Evolutionary conservation across 495 filamentous ascomycete genomes (phyloP).

Genomic region (Hypoxylon subgilvum): DNA sequence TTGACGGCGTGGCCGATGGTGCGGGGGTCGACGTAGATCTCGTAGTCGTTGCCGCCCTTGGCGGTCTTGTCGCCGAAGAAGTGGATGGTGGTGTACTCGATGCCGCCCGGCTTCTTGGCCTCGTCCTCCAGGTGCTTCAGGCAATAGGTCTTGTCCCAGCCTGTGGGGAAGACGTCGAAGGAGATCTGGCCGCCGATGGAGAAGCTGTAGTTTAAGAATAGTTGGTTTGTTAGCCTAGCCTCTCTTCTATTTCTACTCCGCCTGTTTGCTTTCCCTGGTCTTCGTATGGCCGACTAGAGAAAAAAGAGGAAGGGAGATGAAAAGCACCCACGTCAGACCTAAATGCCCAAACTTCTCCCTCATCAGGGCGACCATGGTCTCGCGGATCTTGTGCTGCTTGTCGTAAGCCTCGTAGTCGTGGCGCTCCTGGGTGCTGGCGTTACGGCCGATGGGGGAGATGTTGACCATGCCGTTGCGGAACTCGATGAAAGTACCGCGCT

Average conservation of each 20-base stretch:
- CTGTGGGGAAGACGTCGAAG: constrained; percentile 95
- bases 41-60: constrained; percentile 90
- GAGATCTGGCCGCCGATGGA: constrained; percentile 96
- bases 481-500: constrained; percentile 95
- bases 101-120: constrained; percentile 67
- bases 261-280: too few species aligned
- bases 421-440: constrained; percentile 80
- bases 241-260: too few species aligned
- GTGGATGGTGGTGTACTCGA: constrained; percentile 85
- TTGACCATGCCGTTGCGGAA: constrained; percentile 99
- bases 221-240: not conserved
- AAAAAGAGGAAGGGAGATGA: constrained; percentile 1
- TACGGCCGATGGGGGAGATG: constrained; percentile 87
- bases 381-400: constrained; percentile 72
- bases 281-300: not conserved
- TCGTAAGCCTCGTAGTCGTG: constrained; percentile 81
- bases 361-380: constrained; percentile 72
- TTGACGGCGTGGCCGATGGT: constrained; percentile 84
- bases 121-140: constrained; percentile 85
- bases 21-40: constrained; percentile 82
- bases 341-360: constrained; percentile 81
- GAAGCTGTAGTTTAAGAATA: constrained; percentile 59
- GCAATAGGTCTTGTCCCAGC: constrained; percentile 99
- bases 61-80: constrained; percentile 98
- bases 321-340: constrained; percentile 74